Evolutionary conservation across 129 eudicot genomes (phyloP), one percentile per base, ranked within the genome.

Genomic region (Tagetes patula): DNA sequence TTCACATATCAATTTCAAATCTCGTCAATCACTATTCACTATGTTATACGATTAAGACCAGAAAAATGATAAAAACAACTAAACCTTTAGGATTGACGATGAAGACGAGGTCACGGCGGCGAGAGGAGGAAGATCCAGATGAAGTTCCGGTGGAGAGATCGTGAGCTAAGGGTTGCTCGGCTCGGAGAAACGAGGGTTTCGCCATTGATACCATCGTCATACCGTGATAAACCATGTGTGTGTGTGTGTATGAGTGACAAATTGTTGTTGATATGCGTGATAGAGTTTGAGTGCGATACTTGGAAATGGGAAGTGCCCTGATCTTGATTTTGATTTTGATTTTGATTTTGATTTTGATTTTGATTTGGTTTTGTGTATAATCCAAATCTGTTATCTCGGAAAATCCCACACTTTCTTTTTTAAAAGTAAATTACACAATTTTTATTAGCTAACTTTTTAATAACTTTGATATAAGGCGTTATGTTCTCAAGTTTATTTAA

Each of bases 71-170:
- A 20, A 20, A 20, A 20, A 20, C 27, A 20, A 20, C 27, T 20
- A 20, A 14, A 90, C 98, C 98, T 75, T 72, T 77, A 8, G 96
- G 96, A 76, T 94, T 94, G 91, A 94, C 98, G 82, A 94, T 83
- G 72, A 94, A 94, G 47, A 94, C 96, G 63, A 94, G 85, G 83
- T 94, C 96, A 13, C 91, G 96, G 80, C 96, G 96, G 78, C 85
- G 87, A 74, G 84, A 74, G 80, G 83, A 49, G 81, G 83, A 77
- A 60, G 74, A 67, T 78, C 69, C 87, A 45, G 84, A 34, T 41
- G 91, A 42, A 72, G 71, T 67, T 64, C 74, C 84, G 83, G 85
- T 38, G 73, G 92, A 56, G 80, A 82, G 82, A 84, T 87, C 91
- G 1, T 87, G 60, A 67, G 88, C 79, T 81, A 72, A 60, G 3